A percentile compares a stretch with the other conserved stretches of the same genome.
These are phyloP conservation scores for Torulaspora delbrueckii DNA, from an alignment of 805 yeast genomes.

Conservation along the genomic window DNA sequence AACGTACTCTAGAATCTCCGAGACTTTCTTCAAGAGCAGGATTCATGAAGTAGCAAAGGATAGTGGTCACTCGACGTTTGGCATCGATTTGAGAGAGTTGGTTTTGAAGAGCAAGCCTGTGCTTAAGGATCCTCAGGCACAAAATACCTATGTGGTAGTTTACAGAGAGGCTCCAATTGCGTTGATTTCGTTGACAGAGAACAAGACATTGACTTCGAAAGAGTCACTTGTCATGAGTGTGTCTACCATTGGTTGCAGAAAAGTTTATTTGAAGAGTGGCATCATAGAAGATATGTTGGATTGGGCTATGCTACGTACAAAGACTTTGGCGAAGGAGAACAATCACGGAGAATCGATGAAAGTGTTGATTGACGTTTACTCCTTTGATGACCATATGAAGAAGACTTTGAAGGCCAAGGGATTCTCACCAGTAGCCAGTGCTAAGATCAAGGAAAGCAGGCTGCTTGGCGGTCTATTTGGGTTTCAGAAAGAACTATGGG, in stretches of 20 bases:
- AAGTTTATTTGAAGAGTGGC: conserved; percentile 61
- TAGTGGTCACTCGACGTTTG: conserved; percentile 41
- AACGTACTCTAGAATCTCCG: conserved; percentile 41
- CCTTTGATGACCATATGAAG: conserved; percentile 45
- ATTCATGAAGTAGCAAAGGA: conserved; percentile 37
- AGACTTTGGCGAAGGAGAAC: conserved; percentile 36
- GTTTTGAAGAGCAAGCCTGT: conserved; percentile 18
- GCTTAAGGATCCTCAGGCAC: conserved; percentile 36
- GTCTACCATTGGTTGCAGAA: conserved; percentile 57
- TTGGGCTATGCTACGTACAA: conserved; percentile 52
- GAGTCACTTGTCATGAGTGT: conserved; percentile 48
- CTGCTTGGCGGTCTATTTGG: conserved; percentile 33
- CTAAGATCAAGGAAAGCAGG: conserved; percentile 28
- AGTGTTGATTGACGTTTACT: conserved; percentile 45
- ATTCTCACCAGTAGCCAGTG: conserved; percentile 38
- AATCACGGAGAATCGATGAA: conserved; percentile 34
- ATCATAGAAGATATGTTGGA: conserved; percentile 58
- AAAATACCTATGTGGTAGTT: conserved; percentile 50
- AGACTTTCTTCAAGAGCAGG: conserved; percentile 41
- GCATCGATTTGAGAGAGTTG: conserved; percentile 39
- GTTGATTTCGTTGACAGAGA: conserved; percentile 43
- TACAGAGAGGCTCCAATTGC: conserved; percentile 75
- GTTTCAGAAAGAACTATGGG: conserved; percentile 32
- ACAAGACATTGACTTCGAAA: conserved; percentile 40
- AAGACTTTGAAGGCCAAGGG: conserved; percentile 39